These are phyloP conservation scores for Phytomonas sp. DNA, from an alignment of 208 protist species.

Conservation along the genomic window DNA sequence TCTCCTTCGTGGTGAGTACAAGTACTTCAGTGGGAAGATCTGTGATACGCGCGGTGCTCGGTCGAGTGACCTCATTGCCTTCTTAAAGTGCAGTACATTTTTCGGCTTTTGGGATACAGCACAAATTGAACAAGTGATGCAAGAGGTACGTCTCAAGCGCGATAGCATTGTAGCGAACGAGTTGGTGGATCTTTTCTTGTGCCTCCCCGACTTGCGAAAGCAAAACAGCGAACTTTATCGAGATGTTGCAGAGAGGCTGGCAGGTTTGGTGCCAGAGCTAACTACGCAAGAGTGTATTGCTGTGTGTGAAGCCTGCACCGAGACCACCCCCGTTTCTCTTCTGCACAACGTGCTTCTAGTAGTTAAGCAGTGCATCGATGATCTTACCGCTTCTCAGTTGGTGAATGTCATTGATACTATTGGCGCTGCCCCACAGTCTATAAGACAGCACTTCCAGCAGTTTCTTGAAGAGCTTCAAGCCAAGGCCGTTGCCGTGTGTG, in stretches of 20 bases:
- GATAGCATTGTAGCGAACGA: slow-evolving; percentile 43
- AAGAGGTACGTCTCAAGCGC: slow-evolving; percentile 49
- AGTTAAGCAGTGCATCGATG: slow-evolving; percentile 26
- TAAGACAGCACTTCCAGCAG: slow-evolving; percentile 13
- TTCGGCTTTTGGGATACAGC: slow-evolving; percentile 87
- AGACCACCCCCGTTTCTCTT: slow-evolving; percentile 31
- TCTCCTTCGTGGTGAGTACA: slow-evolving; percentile 89
- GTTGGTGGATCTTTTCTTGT: slow-evolving; percentile 52
- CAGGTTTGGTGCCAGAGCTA: slow-evolving; percentile 43
- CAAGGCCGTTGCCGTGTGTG: slow-evolving; percentile 16
- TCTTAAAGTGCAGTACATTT: slow-evolving; percentile 70
- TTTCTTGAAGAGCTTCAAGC: slow-evolving; percentile 18
- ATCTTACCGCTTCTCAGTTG: slow-evolving; percentile 31
- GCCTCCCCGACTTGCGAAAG: slow-evolving; percentile 61
- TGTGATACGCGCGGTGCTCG: slow-evolving; percentile 66
- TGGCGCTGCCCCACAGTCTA: slow-evolving; percentile 18
- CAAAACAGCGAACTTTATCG: slow-evolving; percentile 40
- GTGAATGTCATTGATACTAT: slow-evolving; percentile 61
- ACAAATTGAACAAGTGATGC: slow-evolving; percentile 64
- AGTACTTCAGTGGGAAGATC: slow-evolving; percentile 90
- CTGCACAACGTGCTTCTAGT: slow-evolving; percentile 32
- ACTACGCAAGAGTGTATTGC: slow-evolving; percentile 69
- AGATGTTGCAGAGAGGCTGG: slow-evolving; percentile 33
- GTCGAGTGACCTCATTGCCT: slow-evolving; percentile 61
- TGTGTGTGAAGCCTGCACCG: slow-evolving; percentile 42